Conservation (phyloP, 805 yeast genomes). For the Candida anglica region DNA sequence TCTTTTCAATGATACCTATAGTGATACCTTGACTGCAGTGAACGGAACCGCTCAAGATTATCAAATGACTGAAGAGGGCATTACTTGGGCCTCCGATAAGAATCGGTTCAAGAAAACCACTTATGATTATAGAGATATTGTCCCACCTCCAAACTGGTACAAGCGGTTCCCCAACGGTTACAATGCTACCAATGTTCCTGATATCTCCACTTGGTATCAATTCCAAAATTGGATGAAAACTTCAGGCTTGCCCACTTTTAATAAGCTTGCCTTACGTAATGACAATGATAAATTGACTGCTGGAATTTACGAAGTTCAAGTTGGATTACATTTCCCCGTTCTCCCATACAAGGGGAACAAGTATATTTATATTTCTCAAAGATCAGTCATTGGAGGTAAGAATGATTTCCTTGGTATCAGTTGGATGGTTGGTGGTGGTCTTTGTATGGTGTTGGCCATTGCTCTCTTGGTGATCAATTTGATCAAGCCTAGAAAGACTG, state of each 20-base stretch:
- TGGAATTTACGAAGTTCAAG: conserved; percentile 61
- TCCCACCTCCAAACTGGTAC: conserved; percentile 45
- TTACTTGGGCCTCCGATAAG: conserved; percentile 37
- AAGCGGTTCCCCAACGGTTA: conserved; percentile 41
- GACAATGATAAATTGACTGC: conserved; percentile 48
- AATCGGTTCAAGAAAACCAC: conserved; percentile 39
- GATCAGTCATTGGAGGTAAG: conserved; percentile 74
- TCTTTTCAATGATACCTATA: conserved; percentile 68
- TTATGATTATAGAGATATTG: conserved; percentile 33
- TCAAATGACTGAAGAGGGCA: conserved; percentile 33
- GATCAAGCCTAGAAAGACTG: conserved; percentile 66
- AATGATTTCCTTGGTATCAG: conserved; percentile 67
- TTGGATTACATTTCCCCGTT: conserved; percentile 81
- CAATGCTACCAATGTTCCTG: conserved; percentile 40
- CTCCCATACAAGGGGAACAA: conserved; percentile 64
- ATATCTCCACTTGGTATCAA: conserved; percentile 38
- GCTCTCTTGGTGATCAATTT: conserved; percentile 50
- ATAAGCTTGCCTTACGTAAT: conserved; percentile 56
- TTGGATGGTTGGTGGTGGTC: conserved; percentile 73
- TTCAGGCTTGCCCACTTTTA: conserved; percentile 38
- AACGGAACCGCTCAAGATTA: conserved; percentile 33
- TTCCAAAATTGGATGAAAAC: conserved; percentile 47
- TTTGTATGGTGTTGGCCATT: conserved; percentile 57
- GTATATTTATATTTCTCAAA: conserved; percentile 61
- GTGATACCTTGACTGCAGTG: conserved; percentile 27